Conservation (phyloP, 345 rosid genomes). For the Reutealis trisperma region DNA sequence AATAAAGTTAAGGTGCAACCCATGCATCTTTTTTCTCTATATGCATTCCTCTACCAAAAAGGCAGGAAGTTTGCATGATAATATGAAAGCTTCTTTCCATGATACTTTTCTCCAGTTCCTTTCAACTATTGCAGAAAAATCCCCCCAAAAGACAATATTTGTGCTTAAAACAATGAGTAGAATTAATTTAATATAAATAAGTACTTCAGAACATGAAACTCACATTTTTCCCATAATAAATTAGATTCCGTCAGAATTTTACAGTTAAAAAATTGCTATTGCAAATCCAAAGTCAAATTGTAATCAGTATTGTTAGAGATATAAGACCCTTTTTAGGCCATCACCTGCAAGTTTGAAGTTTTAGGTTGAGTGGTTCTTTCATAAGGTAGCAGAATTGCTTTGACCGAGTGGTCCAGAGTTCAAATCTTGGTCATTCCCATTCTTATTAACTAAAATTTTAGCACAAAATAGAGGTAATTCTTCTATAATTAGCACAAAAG, state of each 20-base stretch:
- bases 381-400: no score
- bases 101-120: no score
- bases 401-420: no score
- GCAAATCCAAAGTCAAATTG: neutral
- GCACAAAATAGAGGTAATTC: no score
- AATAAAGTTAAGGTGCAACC: neutral
- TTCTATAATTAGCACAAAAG: no score
- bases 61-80: neutral
- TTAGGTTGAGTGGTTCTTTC: neutral
- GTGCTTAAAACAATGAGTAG: neutral
- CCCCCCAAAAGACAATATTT: neutral
- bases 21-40: neutral
- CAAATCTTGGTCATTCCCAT: no score
- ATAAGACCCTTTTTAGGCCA: neutral
- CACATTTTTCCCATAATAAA: neutral
- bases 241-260: neutral
- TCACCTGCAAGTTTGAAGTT: neutral
- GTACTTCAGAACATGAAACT: neutral
- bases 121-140: neutral
- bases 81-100: neutral
- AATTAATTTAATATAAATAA: no score
- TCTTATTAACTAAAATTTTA: no score
- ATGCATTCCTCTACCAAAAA: neutral
- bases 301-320: neutral
- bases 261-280: neutral